Evolutionary conservation across 257 asterid genomes (phyloP).

Genomic region (Ligustrum vulgare): DNA sequence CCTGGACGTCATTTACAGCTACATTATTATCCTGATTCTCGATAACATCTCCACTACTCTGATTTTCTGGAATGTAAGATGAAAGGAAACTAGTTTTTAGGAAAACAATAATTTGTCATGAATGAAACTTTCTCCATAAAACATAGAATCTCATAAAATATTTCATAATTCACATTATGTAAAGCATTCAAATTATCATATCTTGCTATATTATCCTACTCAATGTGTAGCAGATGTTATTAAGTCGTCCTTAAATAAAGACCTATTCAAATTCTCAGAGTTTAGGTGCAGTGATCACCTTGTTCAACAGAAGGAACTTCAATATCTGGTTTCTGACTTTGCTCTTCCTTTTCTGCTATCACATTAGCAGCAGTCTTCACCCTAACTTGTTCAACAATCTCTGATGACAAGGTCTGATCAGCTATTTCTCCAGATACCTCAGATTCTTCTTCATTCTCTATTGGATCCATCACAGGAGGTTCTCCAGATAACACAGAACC

Average conservation of each 20-base stretch:
- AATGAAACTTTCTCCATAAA: neutral
- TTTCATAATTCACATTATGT: neutral
- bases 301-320: constrained; percentile 24
- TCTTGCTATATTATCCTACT: neutral
- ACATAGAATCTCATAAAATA: neutral
- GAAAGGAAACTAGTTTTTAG: constrained; percentile 18
- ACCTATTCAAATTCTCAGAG: constrained; percentile 20
- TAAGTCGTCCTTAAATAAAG: neutral
- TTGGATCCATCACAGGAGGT: constrained; percentile 23
- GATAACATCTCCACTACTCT: constrained; percentile 24
- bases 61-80: constrained; percentile 39
- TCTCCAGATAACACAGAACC: neutral
- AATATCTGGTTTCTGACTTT: constrained; percentile 30
- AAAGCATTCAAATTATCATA: neutral
- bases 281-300: constrained; percentile 31
- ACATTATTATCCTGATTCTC: constrained; percentile 24
- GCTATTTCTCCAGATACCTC: constrained; percentile 30
- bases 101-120: neutral
- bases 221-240: neutral
- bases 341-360: constrained; percentile 31
- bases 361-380: constrained; percentile 26
- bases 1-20: constrained; percentile 28
- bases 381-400: constrained; percentile 28
- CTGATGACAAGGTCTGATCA: constrained; percentile 26
- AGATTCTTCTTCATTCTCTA: constrained; percentile 24